Evolutionary conservation across 306 rosid genomes (phyloP), one percentile per base, ranked within the genome.

Genomic region (Cucurbita pepo): DNA sequence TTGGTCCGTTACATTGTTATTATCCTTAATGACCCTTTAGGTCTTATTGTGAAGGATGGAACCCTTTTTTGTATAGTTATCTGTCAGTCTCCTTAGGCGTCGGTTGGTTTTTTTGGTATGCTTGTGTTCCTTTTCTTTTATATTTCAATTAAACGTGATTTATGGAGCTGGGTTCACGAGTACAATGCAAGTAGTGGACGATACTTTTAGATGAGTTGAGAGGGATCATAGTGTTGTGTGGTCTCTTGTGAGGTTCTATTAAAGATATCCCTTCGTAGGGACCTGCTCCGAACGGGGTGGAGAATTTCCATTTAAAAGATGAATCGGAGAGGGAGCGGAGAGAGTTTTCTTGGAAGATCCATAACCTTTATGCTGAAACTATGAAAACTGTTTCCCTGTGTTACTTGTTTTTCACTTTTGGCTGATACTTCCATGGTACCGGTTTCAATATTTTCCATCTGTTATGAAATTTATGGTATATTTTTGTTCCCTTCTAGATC

Each of bases 401-500:
- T 21, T 21, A 21, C 22, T 21, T 21, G 22, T 21, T 21, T 21
- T 21, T 21, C 22, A 21, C 22, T 21, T 21, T 21, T 21, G 22
- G 22, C 22, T 21, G 22, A 21, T 21, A 21, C 22, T 21, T 21
- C 22, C 22, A 22, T 44, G 40, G 55, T 65, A 21, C 21, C 5
- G 10, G 1, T 37, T 38, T 72, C 16, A 37, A 36, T 12, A 30
- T 51, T 52, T 53, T 15, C 51, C 54, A 72, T 54, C 37, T n/a
- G 38, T 72, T 72, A 11, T 53, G 22, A 59, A 74, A 30, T 74
- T 60, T 69, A 22, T 21, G 34, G 22, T 8, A 10, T 47, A 18
- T 10, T 16, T 55, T 25, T 21, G 22, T 61, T 62, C 4, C 79
- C 41, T 78, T 25, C 18, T 86, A 93, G 98, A 77, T 94, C 76